A percentile compares a stretch with the other conserved stretches of the same genome.
Conservation (phyloP, 2,329 filamentous ascomycete genomes). For the Blumeria graminis region DNA sequence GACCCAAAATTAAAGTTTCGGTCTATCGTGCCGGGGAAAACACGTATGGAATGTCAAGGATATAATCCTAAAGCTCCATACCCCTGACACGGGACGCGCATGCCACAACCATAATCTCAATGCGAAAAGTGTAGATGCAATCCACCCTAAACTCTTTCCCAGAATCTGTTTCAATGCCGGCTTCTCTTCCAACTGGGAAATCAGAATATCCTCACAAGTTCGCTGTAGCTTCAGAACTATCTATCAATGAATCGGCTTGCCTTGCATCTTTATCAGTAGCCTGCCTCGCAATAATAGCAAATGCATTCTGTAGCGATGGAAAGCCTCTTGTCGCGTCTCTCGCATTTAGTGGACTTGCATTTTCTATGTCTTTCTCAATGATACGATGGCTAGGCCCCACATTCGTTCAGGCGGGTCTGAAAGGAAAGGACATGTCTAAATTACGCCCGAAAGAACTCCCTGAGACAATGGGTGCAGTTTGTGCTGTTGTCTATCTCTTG, state of each 20-base stretch:
- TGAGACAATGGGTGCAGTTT: slow-evolving; percentile 88
- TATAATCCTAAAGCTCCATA: too few species aligned
- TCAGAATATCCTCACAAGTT: neutral
- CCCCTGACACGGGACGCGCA: too few species aligned
- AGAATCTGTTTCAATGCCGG: too few species aligned
- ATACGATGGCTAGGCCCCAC: slow-evolving; percentile 82
- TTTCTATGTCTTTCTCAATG: slow-evolving; percentile 58
- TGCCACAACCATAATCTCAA: too few species aligned
- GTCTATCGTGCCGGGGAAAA: too few species aligned
- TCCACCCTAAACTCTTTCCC: too few species aligned
- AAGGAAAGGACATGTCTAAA: slow-evolving; percentile 75
- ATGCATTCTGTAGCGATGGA: slow-evolving; percentile 60
- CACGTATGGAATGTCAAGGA: too few species aligned
- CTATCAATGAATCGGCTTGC: slow-evolving; percentile 24
- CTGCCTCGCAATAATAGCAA: slow-evolving; percentile 49
- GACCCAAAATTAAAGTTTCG: too few species aligned
- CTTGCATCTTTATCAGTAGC: slow-evolving; percentile 37
- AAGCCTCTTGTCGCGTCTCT: slow-evolving; percentile 75
- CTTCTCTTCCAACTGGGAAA: neutral
- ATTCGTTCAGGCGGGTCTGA: slow-evolving; percentile 72
- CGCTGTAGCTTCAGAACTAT: slow-evolving; percentile 18
- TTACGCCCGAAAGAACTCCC: slow-evolving; percentile 54
- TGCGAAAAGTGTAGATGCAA: too few species aligned
- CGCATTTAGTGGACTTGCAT: slow-evolving; percentile 67
- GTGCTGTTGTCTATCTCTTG: slow-evolving; percentile 77